Base-by-base conservation (phyloP, 768 basidiomycete genomes). In the Amanita fuliginea region DNA sequence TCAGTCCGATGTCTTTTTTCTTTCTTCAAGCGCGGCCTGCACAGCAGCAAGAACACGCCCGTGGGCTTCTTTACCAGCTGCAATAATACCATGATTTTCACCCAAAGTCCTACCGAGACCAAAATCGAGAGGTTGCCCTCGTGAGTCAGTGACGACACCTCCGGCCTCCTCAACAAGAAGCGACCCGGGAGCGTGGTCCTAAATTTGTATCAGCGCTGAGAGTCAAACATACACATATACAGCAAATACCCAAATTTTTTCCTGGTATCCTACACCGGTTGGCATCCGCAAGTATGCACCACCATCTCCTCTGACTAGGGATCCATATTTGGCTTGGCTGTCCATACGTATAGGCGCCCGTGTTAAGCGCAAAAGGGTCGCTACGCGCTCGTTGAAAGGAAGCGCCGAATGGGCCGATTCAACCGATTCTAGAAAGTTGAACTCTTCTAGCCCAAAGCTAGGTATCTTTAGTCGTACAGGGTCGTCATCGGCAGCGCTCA, bases 361-460 rank as follows among this genome's bases (percentile, higher is more conserved):
- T 14, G 80, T 79, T 48, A 96, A 75, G 1, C 75, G 75, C 21
- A 97, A 69, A 4, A 82, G 56, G 28, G 74, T 59, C 0, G 86
- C 80, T 32, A 97, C 83, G 18, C 73, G 74, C 30, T 78, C 78
- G 59, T 86, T 92, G 64, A 91, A 85, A 2, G 80, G 78, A 53
- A 93, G 88, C n/a, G 91, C 86, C 1, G 89, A 84, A 61, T 99
- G 96, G 0, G 82, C 84, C 3, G 86, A 79, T 61, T 99, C 95
- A 39, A 95, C 87, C 3, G 88, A 92, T 68, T 98, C 93, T 54
- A 98, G 80, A 66, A 93, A 81, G 53, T 73, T 75, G 43, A 91
- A 68, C 10, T 64, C 64, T 8, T 70, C 66, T 2, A 70, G 65
- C 9, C 72, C 61, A 43, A 77, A 67, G 9, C 68, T 53, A 6